Evolutionary conservation across 495 filamentous ascomycete genomes (phyloP).

Genomic region (Daldinia loculata): DNA sequence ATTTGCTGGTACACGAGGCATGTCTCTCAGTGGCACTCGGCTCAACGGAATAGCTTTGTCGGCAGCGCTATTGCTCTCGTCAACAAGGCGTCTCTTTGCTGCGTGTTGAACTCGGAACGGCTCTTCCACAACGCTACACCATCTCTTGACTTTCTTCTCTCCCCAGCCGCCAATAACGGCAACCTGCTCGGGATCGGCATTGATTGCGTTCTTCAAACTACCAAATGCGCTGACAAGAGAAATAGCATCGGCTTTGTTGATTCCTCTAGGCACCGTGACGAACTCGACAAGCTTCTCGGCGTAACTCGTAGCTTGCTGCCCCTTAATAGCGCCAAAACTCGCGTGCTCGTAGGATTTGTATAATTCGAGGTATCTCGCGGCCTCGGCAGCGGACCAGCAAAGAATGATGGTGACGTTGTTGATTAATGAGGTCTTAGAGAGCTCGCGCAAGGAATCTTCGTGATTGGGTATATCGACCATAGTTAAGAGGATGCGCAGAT

Average conservation of each 20-base stretch:
- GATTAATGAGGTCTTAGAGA: conserved; percentile 83
- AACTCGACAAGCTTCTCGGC: conserved; percentile 92
- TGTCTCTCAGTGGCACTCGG: conserved; percentile 48
- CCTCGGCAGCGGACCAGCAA: conserved; percentile 93
- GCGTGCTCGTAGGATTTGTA: conserved; percentile 94
- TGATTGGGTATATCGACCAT: conserved; percentile 95
- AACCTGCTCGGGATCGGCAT: conserved; percentile 86
- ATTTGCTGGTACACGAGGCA: conserved; percentile 43
- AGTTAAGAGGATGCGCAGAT: conserved; percentile 80
- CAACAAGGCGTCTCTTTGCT: conserved; percentile 59
- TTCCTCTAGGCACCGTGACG: conserved; percentile 83
- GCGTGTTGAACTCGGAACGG: conserved; percentile 80
- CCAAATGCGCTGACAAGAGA: conserved; percentile 89
- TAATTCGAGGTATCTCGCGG: conserved; percentile 88
- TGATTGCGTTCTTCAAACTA: conserved; percentile 82
- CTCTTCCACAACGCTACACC: conserved; percentile 82
- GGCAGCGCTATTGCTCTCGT: conserved; percentile 23
- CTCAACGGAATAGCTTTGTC: conserved; percentile 53
- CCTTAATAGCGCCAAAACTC: conserved; percentile 78
- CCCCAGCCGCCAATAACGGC: conserved; percentile 88
- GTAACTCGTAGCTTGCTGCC: conserved; percentile 82
- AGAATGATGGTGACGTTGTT: conserved; percentile 92
- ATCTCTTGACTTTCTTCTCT: conserved; percentile 88
- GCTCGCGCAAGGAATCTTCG: conserved; percentile 78
- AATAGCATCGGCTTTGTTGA: conserved; percentile 95